Percentiles rank a stretch among this genome's conserved stretches.
These are phyloP conservation scores for Fusarium palustre DNA, from an alignment of 2,329 filamentous ascomycete genomes.

Conservation along the genomic window DNA sequence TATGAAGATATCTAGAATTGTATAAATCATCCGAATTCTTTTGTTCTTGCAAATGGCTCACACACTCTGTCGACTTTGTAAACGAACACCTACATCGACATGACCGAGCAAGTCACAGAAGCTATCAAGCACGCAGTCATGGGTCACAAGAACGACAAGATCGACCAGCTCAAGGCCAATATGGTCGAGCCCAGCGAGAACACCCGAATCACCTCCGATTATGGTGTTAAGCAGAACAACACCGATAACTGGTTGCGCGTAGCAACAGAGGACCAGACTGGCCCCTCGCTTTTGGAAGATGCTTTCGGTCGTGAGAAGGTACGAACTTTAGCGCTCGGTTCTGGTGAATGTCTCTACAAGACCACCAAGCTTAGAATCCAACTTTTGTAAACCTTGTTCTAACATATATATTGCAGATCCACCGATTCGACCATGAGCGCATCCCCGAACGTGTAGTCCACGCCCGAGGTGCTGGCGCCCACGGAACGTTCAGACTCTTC, in stretches of 20 bases:
- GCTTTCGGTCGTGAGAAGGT: constrained; percentile 79
- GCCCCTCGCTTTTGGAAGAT: constrained; percentile 78
- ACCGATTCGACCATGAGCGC: constrained; percentile 76
- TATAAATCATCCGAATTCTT: fast-evolving
- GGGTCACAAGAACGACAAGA: constrained; percentile 63
- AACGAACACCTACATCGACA: constrained; percentile 3
- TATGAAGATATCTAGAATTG: not conserved
- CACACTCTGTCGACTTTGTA: not conserved
- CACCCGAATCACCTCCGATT: constrained; percentile 78
- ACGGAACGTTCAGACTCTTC: constrained; percentile 76
- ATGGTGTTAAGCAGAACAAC: constrained; percentile 77
- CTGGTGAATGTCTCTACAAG: not conserved
- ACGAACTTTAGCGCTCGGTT: not conserved
- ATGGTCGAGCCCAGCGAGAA: constrained; percentile 69
- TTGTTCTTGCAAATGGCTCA: not conserved
- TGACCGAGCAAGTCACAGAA: constrained; percentile 46
- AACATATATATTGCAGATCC: constrained; percentile 61
- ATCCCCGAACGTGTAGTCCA: constrained; percentile 76
- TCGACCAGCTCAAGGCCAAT: constrained; percentile 68
- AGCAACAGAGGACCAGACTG: constrained; percentile 70
- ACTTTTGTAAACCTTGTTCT: too few species aligned
- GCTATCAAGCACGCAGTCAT: constrained; percentile 56
- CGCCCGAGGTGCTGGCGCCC: constrained; percentile 75
- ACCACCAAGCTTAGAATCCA: not conserved
- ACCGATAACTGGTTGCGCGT: constrained; percentile 83